Evolutionary conservation across 768 basidiomycete species (phyloP), one percentile per base, ranked within the genome.

Genomic region (Rhodotorula paludigena): DNA sequence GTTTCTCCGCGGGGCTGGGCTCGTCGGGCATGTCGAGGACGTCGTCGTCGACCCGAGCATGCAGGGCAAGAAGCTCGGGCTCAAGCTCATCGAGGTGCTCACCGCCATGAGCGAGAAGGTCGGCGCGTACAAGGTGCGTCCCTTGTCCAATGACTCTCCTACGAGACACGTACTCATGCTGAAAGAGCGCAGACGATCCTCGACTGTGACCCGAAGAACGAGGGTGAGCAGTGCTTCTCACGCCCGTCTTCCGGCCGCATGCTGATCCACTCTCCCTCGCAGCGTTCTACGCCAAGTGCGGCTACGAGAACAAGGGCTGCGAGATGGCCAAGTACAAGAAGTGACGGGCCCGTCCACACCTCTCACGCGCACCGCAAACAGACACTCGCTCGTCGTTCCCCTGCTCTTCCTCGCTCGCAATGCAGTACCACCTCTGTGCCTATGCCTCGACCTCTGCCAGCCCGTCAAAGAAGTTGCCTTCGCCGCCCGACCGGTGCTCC

Each of bases 211-310:
- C 85, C 90, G 68, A 82, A 83, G 60, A 99, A 99, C 74, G 87
- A 92, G 69, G 89, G 94, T 97, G 77, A 79, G 92, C 85, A 25
- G 57, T 41, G 42, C 39, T 55, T 55, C 35, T n/a, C n/a, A n/a
- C n/a, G n/a, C n/a, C n/a, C n/a, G n/a, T n/a, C n/a, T n/a, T n/a
- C n/a, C n/a, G n/a, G n/a, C n/a, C n/a, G n/a, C n/a, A n/a, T n/a
- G 28, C 20, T 35, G 9, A 23, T 23, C 2, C 33, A 21, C 12
- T 21, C 21, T 35, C 45, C 16, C 18, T 44, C 25, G 2, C 76
- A 96, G 93, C 89, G 15, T 99, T 99, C 81, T 99, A 99, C 78
- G 82, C 91, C 78, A 98, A 98, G 79, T 99, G 94, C 77, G 94
- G 78, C 15, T 80, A 79, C 75, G 82, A 84, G 78, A 88, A 86